phyloP scores from a whole-genome alignment of 2,329 filamentous ascomycete genomes.

The Pseudopyricularia javanii region DNA sequence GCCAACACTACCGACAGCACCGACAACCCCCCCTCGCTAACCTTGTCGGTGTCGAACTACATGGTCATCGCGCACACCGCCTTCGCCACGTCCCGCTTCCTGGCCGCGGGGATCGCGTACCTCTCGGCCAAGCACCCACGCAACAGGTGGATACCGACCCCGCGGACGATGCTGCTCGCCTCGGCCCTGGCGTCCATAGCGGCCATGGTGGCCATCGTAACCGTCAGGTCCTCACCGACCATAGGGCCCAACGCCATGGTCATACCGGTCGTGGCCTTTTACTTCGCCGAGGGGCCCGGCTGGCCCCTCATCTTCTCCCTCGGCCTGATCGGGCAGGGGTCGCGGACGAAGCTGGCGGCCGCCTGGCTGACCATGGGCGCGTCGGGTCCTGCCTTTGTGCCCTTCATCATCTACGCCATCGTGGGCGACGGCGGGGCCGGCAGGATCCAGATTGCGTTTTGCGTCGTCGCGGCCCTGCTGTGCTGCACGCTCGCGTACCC shows the following conservation, averaged over 20 bases:
- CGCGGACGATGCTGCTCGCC: conserved; percentile 50
- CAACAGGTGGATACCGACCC: conserved; percentile 41
- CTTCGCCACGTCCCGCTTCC: conserved; percentile 65
- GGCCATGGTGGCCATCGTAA: conserved; percentile 37
- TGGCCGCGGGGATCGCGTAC: conserved; percentile 52
- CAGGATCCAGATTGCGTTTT: conserved; percentile 47
- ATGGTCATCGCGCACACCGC: conserved; percentile 59
- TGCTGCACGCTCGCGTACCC: conserved; percentile 33
- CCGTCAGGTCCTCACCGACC: conserved; percentile 24
- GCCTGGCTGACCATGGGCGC: conserved; percentile 68
- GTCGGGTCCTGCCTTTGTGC: conserved; percentile 61
- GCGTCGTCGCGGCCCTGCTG: conserved; percentile 45
- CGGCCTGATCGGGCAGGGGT: conserved; percentile 66
- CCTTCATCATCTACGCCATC: conserved; percentile 61
- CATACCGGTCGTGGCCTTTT: conserved; percentile 56
- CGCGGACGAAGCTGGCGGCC: conserved; percentile 67
- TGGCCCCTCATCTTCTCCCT: conserved; percentile 76
- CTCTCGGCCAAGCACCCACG: conserved; percentile 27
- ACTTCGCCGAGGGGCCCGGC: conserved; percentile 72
- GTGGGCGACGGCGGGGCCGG: conserved; percentile 36
- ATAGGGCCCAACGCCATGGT: conserved; percentile 30
- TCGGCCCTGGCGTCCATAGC: conserved; percentile 43
- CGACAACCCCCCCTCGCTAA: conserved; percentile 24
- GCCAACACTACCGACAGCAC: conserved; percentile 24
- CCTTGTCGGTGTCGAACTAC: conserved; percentile 48